Base-by-base conservation (phyloP, 352 stramenopile genomes). In the Pythium aquatile region DNA sequence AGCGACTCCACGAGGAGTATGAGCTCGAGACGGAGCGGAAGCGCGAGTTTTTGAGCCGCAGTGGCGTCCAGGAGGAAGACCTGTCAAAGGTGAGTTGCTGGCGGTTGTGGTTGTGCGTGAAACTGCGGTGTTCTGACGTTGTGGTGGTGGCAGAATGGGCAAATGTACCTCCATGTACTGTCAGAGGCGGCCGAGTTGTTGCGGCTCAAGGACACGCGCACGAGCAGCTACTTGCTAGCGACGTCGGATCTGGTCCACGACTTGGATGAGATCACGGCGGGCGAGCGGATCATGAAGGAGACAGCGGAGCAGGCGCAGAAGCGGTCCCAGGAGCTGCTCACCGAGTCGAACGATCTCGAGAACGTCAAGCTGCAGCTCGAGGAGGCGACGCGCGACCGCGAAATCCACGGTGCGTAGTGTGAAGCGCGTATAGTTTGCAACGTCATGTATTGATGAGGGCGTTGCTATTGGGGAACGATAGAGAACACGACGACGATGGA, bases 121-220 rank as follows among this genome's bases (percentile, higher is more conserved):
- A 29, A 42, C 52, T 20, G 51, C 44, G 20, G 44, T 51, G n/a
- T 51, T 51, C 14, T 51, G n/a, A 51, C 20, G 44, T 3, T 24
- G 29, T 20, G 16, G 44, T 30, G 44, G 20, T 51, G n/a, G 44
- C 64, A 85, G 77, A 78, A 81, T 60, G 77, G 72, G 0, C 74
- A 81, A 57, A 62, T 82, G 63, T 74, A 80, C 47, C 65, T 85
- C 16, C 72, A 82, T 39, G 73, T 82, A 32, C 65, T 85, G n/a
- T 72, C 77, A 32, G 77, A 85, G 49, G 48, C 61, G 26, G 77
- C 74, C 9, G 74, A 73, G 58, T 33, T 82, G 13, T 64, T 85
- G 4, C 63, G 68, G 40, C 63, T 85, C 55, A 73, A 79, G 20
- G 72, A 79, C 44, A 73, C 68, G 3, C 52, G 44, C 5, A 76